phyloP scores from a whole-genome alignment of 495 filamentous ascomycete genomes.

The Neurospora sp. region DNA sequence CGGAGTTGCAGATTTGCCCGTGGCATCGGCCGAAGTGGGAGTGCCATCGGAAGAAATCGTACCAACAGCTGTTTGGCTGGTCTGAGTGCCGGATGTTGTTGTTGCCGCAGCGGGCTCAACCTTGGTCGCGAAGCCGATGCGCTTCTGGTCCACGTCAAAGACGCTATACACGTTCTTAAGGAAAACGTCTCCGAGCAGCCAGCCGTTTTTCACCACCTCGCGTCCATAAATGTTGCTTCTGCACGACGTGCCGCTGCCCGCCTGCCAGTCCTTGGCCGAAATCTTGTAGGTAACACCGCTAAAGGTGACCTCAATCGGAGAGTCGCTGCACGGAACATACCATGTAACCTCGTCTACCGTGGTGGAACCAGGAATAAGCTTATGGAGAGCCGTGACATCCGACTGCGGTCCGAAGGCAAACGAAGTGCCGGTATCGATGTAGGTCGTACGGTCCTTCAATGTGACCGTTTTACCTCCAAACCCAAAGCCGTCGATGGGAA shows the following conservation, averaged over 20 bases:
- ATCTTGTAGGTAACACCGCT: constrained; percentile 49
- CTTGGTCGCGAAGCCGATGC: constrained; percentile 39
- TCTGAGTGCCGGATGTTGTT: background rate
- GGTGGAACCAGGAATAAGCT: constrained; percentile 49
- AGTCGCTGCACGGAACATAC: constrained; percentile 60
- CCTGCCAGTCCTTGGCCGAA: constrained; percentile 59
- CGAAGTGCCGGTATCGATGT: constrained; percentile 76
- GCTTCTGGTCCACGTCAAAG: constrained; percentile 57
- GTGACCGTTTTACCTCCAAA: constrained; percentile 44
- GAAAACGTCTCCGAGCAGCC: constrained; percentile 76
- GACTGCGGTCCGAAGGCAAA: constrained; percentile 55
- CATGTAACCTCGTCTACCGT: constrained; percentile 43
- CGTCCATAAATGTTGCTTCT: constrained; percentile 53
- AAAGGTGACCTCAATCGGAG: constrained; percentile 27
- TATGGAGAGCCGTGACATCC: constrained; percentile 57
- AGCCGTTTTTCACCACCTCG: constrained; percentile 34
- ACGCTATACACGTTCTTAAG: constrained; percentile 85
- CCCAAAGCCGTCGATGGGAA: constrained; percentile 52
- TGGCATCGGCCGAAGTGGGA: constrained; percentile 4
- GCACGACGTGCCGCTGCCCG: constrained; percentile 40
- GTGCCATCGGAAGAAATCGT: constrained; percentile 4
- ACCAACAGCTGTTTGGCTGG: background rate
- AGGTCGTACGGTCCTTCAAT: constrained; percentile 44
- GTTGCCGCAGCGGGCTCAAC: constrained; percentile 9
- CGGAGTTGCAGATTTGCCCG: background rate